Base-by-base conservation (phyloP, 768 basidiomycete species). In the Auriscalpium vulgare region DNA sequence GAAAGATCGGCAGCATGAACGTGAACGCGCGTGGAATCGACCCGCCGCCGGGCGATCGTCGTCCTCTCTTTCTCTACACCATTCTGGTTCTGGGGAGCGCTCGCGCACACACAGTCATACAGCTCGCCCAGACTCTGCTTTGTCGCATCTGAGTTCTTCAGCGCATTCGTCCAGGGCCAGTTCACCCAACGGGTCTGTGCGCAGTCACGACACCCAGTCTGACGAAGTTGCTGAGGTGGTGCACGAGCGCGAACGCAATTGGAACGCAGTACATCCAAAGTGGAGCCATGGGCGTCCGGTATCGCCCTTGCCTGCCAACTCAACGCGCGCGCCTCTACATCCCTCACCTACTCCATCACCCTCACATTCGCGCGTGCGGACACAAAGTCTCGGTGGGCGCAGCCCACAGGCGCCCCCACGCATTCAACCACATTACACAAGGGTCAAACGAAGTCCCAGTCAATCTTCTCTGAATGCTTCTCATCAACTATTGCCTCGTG, bases 181-280 rank as follows among this genome's bases (percentile, higher is more conserved):
- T 1, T 60, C 60, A 21, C 58, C 60, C 9, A 56, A 53, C 17
- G 58, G 47, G 35, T 62, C 60, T 19, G 29, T 56, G 13, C 55
- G 43, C 43, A 60, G 55, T 40, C 53, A 47, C 57, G 43, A 72
- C 65, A 70, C 13, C 19, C 65, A 66, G 19, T 53, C 64, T 52
- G 68, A 67, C 45, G 59, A 69, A 51, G 55, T 65, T 56, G 59
- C 66, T n/a, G 78, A 74, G 60, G 55, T 69, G 4, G 56, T 62
- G n/a, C 77, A 80, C 40, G 76, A 78, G 60, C 76, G 83, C 49
- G 85, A 87, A 67, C 74, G 82, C 49, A 87, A 87, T 62, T 87
- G 84, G 85, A 83, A 84, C 66, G 78, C 84, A 8, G 82, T 80
- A n/a, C 78, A 74, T 14, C 62, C 56, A 14, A 62, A 53, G 17